Percentiles rank a stretch among this genome's conserved stretches.
Evolutionary conservation across 495 filamentous ascomycete species (phyloP).

Genomic region (Penicillium coffeae): DNA sequence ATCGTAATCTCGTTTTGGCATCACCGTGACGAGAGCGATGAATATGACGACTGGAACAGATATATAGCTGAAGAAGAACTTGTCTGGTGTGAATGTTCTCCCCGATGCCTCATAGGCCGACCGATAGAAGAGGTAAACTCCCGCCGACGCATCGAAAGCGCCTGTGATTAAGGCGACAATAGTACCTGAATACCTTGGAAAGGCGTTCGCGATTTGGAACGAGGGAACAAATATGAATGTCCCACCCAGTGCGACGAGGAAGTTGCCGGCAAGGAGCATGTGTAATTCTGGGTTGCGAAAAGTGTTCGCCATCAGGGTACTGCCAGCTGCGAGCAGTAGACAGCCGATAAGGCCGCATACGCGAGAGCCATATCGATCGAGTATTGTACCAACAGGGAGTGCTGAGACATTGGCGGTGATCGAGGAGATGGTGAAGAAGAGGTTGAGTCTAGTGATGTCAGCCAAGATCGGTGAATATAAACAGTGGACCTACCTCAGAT

Average conservation of each 20-base stretch:
- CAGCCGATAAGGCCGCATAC: conserved; percentile 54
- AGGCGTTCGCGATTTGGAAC: conserved; percentile 69
- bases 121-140: conserved; percentile 63
- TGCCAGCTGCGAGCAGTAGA: conserved; percentile 53
- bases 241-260: conserved; percentile 62
- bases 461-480: not conserved
- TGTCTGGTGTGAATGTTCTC: conserved; percentile 49
- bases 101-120: conserved; percentile 52
- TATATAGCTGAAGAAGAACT: conserved; percentile 64
- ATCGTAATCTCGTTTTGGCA: conserved; percentile 61
- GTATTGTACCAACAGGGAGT: conserved; percentile 65
- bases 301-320: conserved; percentile 55
- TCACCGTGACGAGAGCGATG: conserved; percentile 53
- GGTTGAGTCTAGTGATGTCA: conserved; percentile 47
- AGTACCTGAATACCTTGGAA: conserved; percentile 60
- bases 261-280: conserved; percentile 59
- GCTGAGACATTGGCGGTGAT: conserved; percentile 81
- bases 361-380: conserved; percentile 65
- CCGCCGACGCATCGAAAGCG: conserved; percentile 68
- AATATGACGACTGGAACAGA: conserved; percentile 55
- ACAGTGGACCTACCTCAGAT: conserved; percentile 46
- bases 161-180: conserved; percentile 68
- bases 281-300: conserved; percentile 52
- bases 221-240: conserved; percentile 68
- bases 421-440: conserved; percentile 82